These are phyloP conservation scores for Colletotrichum orchidophilum DNA, from an alignment of 2,329 filamentous ascomycete genomes.

Conservation along the genomic window DNA sequence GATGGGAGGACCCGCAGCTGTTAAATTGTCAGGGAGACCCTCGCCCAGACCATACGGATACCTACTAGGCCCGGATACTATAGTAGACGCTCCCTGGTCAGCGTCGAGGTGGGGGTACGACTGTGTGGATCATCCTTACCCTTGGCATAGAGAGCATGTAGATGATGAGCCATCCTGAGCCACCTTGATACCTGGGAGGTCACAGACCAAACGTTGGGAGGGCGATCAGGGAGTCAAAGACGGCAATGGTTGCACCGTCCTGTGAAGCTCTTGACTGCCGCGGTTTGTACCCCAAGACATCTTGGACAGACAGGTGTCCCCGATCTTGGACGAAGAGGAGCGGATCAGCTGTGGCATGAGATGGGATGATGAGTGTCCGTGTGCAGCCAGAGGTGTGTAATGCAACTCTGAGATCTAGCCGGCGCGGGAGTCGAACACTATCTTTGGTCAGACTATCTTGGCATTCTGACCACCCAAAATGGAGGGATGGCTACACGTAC, in stretches of 20 bases:
- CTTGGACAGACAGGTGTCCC: not conserved
- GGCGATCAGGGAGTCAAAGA: conserved; percentile 5
- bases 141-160: not conserved
- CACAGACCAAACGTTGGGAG: conserved; percentile 4
- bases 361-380: not conserved
- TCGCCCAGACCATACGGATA: not conserved
- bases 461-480: too few species aligned
- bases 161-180: conserved; percentile 21
- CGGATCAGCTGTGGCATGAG: conserved; percentile 16
- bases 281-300: not conserved
- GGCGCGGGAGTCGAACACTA: not conserved
- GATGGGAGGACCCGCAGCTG: conserved; percentile 10
- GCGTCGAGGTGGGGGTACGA: conserved; percentile 16
- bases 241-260: not conserved
- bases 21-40: conserved; percentile 17
- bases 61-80: too few species aligned
- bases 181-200: conserved; percentile 11
- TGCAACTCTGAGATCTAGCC: not conserved
- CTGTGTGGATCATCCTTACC: conserved; percentile 25
- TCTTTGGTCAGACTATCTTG: not conserved
- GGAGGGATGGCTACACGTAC: not conserved
- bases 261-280: not conserved
- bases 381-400: not conserved
- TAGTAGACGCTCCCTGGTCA: too few species aligned
- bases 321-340: conserved; percentile 20